Conservation (phyloP, 441 rosid genomes). For the Mallotus repandus region DNA sequence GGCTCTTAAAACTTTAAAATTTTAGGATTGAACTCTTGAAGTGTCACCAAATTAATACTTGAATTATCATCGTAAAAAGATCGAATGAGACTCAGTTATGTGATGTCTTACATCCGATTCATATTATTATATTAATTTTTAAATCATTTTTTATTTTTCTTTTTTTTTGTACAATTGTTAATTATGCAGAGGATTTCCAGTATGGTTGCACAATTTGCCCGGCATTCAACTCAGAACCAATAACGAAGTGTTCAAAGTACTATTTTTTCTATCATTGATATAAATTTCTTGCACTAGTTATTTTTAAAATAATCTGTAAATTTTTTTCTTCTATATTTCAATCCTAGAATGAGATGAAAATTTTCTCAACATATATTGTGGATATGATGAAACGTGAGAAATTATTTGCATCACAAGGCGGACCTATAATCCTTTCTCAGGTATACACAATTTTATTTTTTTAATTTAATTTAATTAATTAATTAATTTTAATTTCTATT, state of each 20-base stretch:
- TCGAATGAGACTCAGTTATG: too few relatives aligned
- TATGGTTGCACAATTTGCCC: conserved; percentile 56
- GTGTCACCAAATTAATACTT: too few relatives aligned
- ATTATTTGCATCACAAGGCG: conserved; percentile 75
- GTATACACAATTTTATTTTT: conserved; percentile 22
- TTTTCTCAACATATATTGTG: conserved; percentile 48
- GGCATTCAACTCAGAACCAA: conserved; percentile 41
- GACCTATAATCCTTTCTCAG: conserved; percentile 71
- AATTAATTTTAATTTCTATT: background rate
- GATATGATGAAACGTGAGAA: conserved; percentile 50
- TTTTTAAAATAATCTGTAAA: background rate
- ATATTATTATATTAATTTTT: too few relatives aligned
- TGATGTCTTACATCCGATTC: too few relatives aligned
- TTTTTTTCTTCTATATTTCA: background rate
- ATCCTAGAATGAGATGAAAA: conserved; percentile 55
- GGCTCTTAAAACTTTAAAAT: too few relatives aligned
- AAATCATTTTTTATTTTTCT: too few relatives aligned
- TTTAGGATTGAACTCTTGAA: too few relatives aligned
- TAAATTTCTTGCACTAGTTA: background rate
- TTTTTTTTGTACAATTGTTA: background rate
- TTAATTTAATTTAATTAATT: background rate
- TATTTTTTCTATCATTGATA: background rate
- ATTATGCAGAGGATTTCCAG: conserved; percentile 48
- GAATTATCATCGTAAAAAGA: too few relatives aligned
- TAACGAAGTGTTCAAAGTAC: conserved; percentile 48